These are phyloP conservation scores for Penicillium sp. DNA, from an alignment of 2,329 filamentous ascomycete species.

Conservation along the genomic window DNA sequence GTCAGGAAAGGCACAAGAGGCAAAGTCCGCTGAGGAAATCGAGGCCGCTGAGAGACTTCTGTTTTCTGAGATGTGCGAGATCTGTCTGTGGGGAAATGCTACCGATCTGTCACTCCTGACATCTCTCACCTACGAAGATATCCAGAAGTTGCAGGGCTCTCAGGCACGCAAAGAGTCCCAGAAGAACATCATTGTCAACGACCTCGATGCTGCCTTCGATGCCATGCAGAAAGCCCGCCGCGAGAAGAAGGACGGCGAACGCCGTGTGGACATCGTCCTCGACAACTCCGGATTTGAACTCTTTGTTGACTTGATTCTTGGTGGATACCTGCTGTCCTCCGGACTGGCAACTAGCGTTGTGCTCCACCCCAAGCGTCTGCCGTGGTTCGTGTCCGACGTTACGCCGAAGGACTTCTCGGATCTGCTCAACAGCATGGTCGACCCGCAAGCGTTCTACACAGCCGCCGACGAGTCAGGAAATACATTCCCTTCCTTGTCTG, in stretches of 20 bases:
- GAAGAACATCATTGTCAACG: slow-evolving; percentile 89
- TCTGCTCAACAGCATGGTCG: slow-evolving; percentile 77
- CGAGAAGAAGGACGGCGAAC: slow-evolving; percentile 62
- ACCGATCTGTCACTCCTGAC: slow-evolving; percentile 92
- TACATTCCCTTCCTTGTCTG: slow-evolving; percentile 63
- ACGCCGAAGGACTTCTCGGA: slow-evolving; percentile 80
- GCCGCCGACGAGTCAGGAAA: slow-evolving; percentile 66
- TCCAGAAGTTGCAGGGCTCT: slow-evolving; percentile 91
- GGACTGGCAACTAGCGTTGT: slow-evolving; percentile 85
- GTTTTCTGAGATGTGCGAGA: slow-evolving; percentile 92
- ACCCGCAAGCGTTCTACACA: slow-evolving; percentile 77
- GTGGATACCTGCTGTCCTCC: slow-evolving; percentile 82
- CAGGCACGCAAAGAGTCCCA: slow-evolving; percentile 83
- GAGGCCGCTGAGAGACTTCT: slow-evolving; percentile 73
- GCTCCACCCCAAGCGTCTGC: slow-evolving; percentile 90
- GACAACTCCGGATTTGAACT: slow-evolving; percentile 98
- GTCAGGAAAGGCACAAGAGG: slow-evolving; percentile 49
- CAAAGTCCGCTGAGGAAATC: slow-evolving; percentile 47
- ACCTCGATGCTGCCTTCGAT: slow-evolving; percentile 70
- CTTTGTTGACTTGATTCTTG: slow-evolving; percentile 90
- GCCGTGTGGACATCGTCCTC: slow-evolving; percentile 88
- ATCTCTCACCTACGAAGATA: slow-evolving; percentile 88
- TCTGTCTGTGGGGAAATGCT: slow-evolving; percentile 96
- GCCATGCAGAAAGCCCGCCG: slow-evolving; percentile 47
- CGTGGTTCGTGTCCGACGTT: slow-evolving; percentile 98